A percentile compares a stretch with the other conserved stretches of the same genome.
phyloP scores from a whole-genome alignment of 2,329 filamentous ascomycete genomes.

The Aspergillus brasiliensis region DNA sequence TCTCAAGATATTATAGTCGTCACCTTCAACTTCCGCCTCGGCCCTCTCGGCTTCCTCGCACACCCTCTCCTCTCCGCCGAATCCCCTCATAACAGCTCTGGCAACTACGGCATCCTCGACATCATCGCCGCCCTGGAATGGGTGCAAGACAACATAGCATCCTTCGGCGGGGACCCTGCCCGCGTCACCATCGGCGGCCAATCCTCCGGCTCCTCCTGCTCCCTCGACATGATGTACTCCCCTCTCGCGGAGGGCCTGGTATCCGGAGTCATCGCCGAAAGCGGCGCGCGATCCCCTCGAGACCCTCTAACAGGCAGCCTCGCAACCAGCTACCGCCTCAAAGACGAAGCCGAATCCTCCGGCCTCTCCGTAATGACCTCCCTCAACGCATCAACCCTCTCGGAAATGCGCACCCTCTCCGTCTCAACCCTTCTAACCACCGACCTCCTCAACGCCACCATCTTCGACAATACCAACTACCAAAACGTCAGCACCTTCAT shows the following conservation, averaged over 20 bases:
- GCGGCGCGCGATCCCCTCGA: slow-evolving; percentile 31
- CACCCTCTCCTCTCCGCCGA: slow-evolving; percentile 28
- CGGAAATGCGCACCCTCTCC: slow-evolving; percentile 43
- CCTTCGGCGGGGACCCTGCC: slow-evolving; percentile 25
- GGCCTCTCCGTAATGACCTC: slow-evolving; percentile 39
- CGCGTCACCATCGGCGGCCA: slow-evolving; percentile 32
- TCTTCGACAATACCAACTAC: slow-evolving; percentile 25
- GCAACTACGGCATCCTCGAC: slow-evolving; percentile 32
- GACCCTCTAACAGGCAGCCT: slow-evolving; percentile 29
- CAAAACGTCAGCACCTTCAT: slow-evolving; percentile 15
- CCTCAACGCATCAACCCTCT: slow-evolving; percentile 43
- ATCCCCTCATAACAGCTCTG: slow-evolving; percentile 27
- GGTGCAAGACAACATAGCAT: slow-evolving; percentile 23
- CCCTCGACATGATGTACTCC: slow-evolving; percentile 25
- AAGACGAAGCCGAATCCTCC: slow-evolving; percentile 19
- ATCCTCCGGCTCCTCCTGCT: slow-evolving; percentile 33
- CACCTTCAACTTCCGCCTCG: slow-evolving; percentile 31
- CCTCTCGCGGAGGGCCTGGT: slow-evolving; percentile 27
- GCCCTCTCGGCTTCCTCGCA: slow-evolving; percentile 36
- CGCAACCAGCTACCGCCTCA: slow-evolving; percentile 28
- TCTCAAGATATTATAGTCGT: slow-evolving; percentile 23
- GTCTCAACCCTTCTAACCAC: slow-evolving; percentile 36
- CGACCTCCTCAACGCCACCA: slow-evolving; percentile 21
- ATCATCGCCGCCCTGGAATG: slow-evolving; percentile 24
- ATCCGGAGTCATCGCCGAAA: slow-evolving; percentile 33